Percentiles rank a stretch among this genome's conserved stretches.
These are phyloP conservation scores for Diplocarpon mali DNA, from an alignment of 2,329 filamentous ascomycete genomes.

Conservation along the genomic window DNA sequence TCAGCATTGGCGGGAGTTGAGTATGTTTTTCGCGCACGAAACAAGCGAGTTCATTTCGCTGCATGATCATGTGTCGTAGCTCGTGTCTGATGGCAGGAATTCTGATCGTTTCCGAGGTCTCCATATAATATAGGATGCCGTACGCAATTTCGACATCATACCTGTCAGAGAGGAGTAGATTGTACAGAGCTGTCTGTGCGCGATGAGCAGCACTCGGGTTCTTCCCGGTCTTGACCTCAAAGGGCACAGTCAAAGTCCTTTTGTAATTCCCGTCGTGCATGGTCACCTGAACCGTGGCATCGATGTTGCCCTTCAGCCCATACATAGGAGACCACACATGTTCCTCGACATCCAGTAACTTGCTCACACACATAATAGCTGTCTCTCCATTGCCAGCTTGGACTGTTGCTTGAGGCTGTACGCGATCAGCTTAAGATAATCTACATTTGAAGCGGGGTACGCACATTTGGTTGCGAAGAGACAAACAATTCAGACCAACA, in stretches of 20 bases:
- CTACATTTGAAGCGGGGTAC: constrained; percentile 13
- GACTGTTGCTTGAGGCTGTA: constrained; percentile 56
- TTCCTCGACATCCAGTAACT: constrained; percentile 91
- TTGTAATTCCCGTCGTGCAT: constrained; percentile 59
- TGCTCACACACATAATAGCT: constrained; percentile 76
- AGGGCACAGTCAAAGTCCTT: constrained; percentile 71
- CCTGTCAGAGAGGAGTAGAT: constrained; percentile 79
- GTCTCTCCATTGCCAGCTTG: constrained; percentile 69
- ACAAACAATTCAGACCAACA: constrained; percentile 80
- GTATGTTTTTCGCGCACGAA: constrained; percentile 71
- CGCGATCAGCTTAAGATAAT: constrained; percentile 11
- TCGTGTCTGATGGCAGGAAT: constrained; percentile 81
- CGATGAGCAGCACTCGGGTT: constrained; percentile 73
- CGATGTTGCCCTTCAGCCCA: constrained; percentile 93
- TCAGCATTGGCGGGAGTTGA: constrained; percentile 76
- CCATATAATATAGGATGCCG: constrained; percentile 90
- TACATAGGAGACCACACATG: constrained; percentile 98
- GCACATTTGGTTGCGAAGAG: constrained; percentile 54
- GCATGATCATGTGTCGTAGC: constrained; percentile 91
- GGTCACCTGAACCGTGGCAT: constrained; percentile 84
- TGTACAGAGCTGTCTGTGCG: constrained; percentile 91
- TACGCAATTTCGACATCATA: constrained; percentile 89
- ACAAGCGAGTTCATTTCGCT: constrained; percentile 80
- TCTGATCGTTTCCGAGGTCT: constrained; percentile 74
- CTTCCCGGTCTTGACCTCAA: constrained; percentile 92